A percentile compares a stretch with the other conserved stretches of the same genome.
These are phyloP conservation scores for Rhizopus sp. DNA, from an alignment of 371 early-diverging fungal genomes.

Conservation along the genomic window DNA sequence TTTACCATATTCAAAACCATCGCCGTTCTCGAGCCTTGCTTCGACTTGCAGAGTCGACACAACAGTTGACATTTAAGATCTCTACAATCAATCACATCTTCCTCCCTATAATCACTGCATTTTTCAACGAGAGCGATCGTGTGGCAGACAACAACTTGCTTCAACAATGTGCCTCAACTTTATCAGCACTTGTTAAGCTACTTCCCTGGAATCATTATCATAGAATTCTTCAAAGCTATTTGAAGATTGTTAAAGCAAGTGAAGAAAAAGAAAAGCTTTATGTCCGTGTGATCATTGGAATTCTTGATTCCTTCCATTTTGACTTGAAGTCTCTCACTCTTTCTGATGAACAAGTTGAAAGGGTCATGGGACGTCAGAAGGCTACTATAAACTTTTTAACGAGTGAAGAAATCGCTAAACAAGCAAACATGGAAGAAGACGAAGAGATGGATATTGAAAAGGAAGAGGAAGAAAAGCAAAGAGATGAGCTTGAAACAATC, in stretches of 20 bases:
- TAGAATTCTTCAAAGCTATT: conserved; percentile 68
- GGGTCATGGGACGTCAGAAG: conserved; percentile 46
- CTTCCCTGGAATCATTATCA: conserved; percentile 89
- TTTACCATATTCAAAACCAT: conserved; percentile 93
- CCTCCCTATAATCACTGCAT: conserved; percentile 82
- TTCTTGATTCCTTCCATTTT: conserved; percentile 92
- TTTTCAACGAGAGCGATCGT: conserved; percentile 78
- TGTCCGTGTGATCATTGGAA: conserved; percentile 74
- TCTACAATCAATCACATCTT: conserved; percentile 74
- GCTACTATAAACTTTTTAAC: conserved; percentile 49
- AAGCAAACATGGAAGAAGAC: conserved; percentile 32
- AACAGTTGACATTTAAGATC: conserved; percentile 46
- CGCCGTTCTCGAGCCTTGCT: conserved; percentile 84
- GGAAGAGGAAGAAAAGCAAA: conserved; percentile 35
- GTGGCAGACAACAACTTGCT: conserved; percentile 73
- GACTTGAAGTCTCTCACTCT: conserved; percentile 64
- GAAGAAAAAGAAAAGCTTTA: conserved; percentile 73
- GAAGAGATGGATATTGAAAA: conserved; percentile 10
- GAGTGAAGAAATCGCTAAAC: conserved; percentile 28
- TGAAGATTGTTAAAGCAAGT: conserved; percentile 65
- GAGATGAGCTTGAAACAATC: conserved; percentile 58
- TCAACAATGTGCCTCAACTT: conserved; percentile 74
- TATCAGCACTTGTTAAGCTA: conserved; percentile 68
- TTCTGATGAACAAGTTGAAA: conserved; percentile 43
- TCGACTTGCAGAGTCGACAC: conserved; percentile 67